Evolutionary conservation across 805 yeast species (phyloP), one percentile per base, ranked within the genome.

Genomic region (Lipomyces spencermartinsiae): DNA sequence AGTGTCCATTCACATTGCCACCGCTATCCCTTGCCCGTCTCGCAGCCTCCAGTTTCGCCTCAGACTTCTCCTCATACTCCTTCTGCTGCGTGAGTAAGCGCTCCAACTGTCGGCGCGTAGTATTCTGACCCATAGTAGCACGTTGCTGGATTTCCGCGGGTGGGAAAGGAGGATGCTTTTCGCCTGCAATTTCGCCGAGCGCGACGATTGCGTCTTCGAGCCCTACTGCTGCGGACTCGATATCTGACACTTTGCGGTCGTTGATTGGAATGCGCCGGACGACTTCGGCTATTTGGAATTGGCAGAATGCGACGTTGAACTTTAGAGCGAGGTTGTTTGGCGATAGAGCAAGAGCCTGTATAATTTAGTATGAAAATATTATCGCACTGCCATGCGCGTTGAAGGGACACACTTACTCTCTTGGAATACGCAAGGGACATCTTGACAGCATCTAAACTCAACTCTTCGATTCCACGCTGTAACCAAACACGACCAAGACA

Each of bases 401-500:
- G n/a, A 7, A 22, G 4, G 29, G n/a, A 12, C 7, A 14, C 10
- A 19, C 59, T 19, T 34, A 22, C 37, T 5, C 9, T 53, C 56
- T 53, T 53, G 6, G 92, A 85, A 72, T 85, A 86, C 57, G 85
- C 87, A 65, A 92, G 81, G 0, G 97, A 85, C 64, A 83, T 86
- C 54, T 84, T 80, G 63, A 89, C 85, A 69, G 83, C 86, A n/a
- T 80, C 85, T 59, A 88, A 76, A 66, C 85, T 89, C 78, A 85
- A 88, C 75, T 91, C 97, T 39, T 82, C 80, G 53, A 83, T 76
- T 10, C 92, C 98, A 76, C 97, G 84, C 31, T 87, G 83, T 71
- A 88, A 87, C 98, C 98, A 93, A 1, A 95, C 94, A 70, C 93
- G 85, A 57, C 97, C 97, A 67, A 94, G 82, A 71, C 91, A 83